Evolutionary conservation across 2,329 filamentous ascomycete genomes (phyloP).

Genomic region (Aspergillus proliferans): DNA sequence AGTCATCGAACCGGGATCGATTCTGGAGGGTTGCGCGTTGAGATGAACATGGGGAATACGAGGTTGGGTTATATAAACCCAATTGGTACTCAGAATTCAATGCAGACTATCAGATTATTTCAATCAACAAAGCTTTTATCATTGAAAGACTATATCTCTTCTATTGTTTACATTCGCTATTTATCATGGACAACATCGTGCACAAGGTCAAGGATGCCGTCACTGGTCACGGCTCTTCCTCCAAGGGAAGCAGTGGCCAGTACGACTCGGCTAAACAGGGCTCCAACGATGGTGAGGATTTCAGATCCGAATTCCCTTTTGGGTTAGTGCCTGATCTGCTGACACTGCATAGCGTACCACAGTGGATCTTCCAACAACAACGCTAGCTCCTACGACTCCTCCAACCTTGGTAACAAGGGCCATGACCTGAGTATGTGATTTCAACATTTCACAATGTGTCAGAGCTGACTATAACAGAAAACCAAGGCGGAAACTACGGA

Average conservation of each 20-base stretch:
- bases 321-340: not conserved
- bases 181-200: conserved; percentile 41
- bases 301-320: no score
- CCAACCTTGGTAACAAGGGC: not conserved
- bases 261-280: not conserved
- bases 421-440: not conserved
- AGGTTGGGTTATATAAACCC: not conserved
- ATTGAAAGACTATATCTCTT: no score
- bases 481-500: not conserved
- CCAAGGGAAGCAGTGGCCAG: conserved; percentile 4
- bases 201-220: conserved; percentile 46
- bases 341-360: not conserved
- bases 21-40: not conserved
- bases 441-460: no score
- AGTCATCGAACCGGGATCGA: not conserved
- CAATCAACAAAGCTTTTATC: not conserved
- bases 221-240: conserved; percentile 21
- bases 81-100: not conserved
- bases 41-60: not conserved
- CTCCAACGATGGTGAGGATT: not conserved
- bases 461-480: not conserved
- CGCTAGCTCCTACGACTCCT: not conserved
- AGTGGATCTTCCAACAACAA: not conserved
- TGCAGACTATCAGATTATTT: not conserved
- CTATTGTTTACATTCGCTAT: not conserved